Percentiles rank a stretch among this genome's conserved stretches.
phyloP scores from a whole-genome alignment of 129 eudicot species.

The Flaveria trinervia region DNA sequence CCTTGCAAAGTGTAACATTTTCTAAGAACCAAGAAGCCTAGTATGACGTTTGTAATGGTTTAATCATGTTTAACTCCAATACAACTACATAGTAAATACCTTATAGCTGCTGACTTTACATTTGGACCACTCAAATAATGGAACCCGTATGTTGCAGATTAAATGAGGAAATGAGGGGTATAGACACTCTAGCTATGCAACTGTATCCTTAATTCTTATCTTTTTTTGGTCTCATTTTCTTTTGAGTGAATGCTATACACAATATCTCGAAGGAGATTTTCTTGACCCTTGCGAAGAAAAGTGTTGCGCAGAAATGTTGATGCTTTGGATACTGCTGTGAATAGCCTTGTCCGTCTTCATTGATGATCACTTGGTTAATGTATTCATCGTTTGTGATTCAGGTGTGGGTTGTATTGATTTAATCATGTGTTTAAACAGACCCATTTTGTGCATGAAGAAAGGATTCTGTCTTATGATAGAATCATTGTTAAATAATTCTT shows the following conservation, averaged over 20 bases:
- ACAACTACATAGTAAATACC: too few relatives aligned
- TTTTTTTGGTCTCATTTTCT: not conserved
- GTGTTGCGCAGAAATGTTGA: slow-evolving; percentile 69
- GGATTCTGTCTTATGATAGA: not conserved
- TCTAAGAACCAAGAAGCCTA: slow-evolving; percentile 5
- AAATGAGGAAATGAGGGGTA: slow-evolving; percentile 90
- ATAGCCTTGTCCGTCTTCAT: slow-evolving; percentile 62
- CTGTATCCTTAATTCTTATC: slow-evolving; percentile 69
- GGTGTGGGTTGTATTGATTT: slow-evolving; percentile 17
- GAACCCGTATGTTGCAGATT: slow-evolving; percentile 53
- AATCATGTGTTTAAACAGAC: not conserved
- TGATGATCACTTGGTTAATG: slow-evolving; percentile 36
- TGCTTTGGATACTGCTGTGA: slow-evolving; percentile 84
- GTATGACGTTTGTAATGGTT: slow-evolving; percentile 9
- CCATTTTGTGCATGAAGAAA: slow-evolving; percentile 2
- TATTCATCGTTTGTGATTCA: not conserved
- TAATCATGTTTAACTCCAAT: not conserved
- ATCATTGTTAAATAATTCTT: slow-evolving; percentile 3
- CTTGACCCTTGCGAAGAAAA: slow-evolving; percentile 66
- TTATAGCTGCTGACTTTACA: not conserved
- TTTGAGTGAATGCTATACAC: not conserved
- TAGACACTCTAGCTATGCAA: slow-evolving; percentile 66
- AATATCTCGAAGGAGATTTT: slow-evolving; percentile 14
- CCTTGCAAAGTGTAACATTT: slow-evolving; percentile 13
- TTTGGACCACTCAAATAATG: not conserved